phyloP scores from a whole-genome alignment of 345 rosid species.

The Bruguiera gymnorhiza region DNA sequence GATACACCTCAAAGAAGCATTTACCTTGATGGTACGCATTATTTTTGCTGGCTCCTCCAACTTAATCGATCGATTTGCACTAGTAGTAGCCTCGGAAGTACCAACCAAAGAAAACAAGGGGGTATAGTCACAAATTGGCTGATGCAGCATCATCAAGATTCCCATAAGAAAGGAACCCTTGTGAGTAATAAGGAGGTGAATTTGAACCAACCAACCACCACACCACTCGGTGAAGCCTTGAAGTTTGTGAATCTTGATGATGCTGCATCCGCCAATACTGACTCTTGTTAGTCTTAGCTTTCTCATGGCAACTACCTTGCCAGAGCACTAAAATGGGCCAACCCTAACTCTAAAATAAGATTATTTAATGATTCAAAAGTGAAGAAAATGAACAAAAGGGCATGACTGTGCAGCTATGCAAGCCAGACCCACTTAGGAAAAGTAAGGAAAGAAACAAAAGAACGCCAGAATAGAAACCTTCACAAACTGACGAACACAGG shows the following conservation, averaged over 20 bases:
- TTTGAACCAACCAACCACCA: not conserved
- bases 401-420: not conserved
- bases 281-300: constrained; percentile 5
- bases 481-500: too few species aligned
- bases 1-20: too few species aligned
- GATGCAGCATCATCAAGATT: constrained; percentile 75
- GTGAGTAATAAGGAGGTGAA: not conserved
- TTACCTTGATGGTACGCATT: too few species aligned
- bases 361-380: not conserved
- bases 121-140: constrained; percentile 34
- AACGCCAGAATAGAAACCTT: too few species aligned
- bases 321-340: constrained; percentile 15
- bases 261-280: constrained; percentile 43
- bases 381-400: not conserved
- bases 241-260: constrained; percentile 47
- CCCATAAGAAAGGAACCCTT: constrained; percentile 23
- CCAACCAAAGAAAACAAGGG: not conserved
- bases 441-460: not conserved
- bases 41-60: too few species aligned
- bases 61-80: too few species aligned
- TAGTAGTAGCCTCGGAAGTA: too few species aligned
- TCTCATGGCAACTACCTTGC: too few species aligned
- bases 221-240: not conserved
- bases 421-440: constrained; percentile 10
- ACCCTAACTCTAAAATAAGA: constrained; percentile 11